Evolutionary conservation across 2,329 filamentous ascomycete genomes (phyloP), one percentile per base, ranked within the genome.

Genomic region (Aspergillus fructus): DNA sequence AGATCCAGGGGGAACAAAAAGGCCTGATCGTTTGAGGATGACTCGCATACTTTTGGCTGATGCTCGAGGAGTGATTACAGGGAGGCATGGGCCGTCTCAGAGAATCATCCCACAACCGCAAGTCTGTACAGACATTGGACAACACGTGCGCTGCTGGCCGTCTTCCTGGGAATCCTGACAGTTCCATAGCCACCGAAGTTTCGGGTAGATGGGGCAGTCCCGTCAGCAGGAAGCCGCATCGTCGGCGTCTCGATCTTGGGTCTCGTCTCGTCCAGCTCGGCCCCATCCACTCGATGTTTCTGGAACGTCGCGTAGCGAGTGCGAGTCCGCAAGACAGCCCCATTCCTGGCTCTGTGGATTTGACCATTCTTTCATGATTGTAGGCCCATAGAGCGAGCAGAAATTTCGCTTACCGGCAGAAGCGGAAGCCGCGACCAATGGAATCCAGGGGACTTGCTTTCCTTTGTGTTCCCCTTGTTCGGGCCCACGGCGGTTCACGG

Each of bases 161-260:
- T 30, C 9, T 30, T 49, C 34, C 39, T 43, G 23, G 21, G 50
- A 27, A 53, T 37, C 19, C 27, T 45, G 51, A 27, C 42, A 21
- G 47, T 58, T 55, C 23, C 40, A 57, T 47, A 54, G 58, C 43
- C 54, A 40, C 47, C 53, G 58, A 34, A 43, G 62, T 64, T 64
- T 64, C 62, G 59, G 39, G 59, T 64, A 60, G 49, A 64, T 60
- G 59, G 57, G 56, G 15, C 34, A 37, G 13, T 13, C 33, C 24
- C 24, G 24, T 30, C 27, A 37, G 34, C 34, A 51, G 53, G 45
- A 56, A 53, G 55, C 56, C 47, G 59, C 57, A 46, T 55, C 59
- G 56, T 45, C 53, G 53, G 46, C 49, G 49, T 59, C 60, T 62
- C 57, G 62, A 64, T 64, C 62, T 64, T 61, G 60, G 60, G 58